Base-by-base conservation (phyloP, 1,284 basidiomycete species). In the Sphagnurus paluster region DNA sequence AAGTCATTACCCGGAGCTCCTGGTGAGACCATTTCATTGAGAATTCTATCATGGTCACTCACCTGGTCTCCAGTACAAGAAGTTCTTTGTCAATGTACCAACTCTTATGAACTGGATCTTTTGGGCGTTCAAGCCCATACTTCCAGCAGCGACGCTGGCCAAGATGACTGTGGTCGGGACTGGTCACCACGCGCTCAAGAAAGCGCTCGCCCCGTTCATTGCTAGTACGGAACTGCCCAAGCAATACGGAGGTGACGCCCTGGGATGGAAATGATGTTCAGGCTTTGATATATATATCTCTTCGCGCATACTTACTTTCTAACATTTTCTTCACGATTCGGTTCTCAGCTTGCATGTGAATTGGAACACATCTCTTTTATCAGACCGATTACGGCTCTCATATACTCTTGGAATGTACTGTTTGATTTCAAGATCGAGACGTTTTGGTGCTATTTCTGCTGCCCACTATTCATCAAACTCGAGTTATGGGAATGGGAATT, bases 41-140 rank as follows among this genome's bases (percentile, higher is more conserved):
- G 6, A 11, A 39, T 2, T 11, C 38, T 28, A 11, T 3, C 4
- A 13, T 39, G 16, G 28, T 16, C 14, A 9, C 16, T 28, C 3
- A 14, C 10, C 6, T 16, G 5, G 3, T 14, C 11, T 13, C 30
- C 26, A 87, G 84, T 75, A 77, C 53, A 76, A 76, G 60, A 90
- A 90, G 61, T 87, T 83, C 68, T 90, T 90, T 59, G 73, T 90
- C 57, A 88, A 88, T 56, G 85, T 90, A 11, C 87, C 88, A 0
- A 76, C 77, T 2, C 60, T 86, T 48, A 71, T 89, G 54, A 77
- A 80, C 26, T 90, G 87, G 87, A 75, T 90, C 48, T 90, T 88
- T 69, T 89, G 85, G 86, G 57, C 80, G n/a, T 89, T 90, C 72
- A 90, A 84, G 61, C 75, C 87, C 0, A 60, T 90, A 52, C 62